Conservation (phyloP, 2,329 filamentous ascomycete genomes). For the Colletotrichum siamense region DNA sequence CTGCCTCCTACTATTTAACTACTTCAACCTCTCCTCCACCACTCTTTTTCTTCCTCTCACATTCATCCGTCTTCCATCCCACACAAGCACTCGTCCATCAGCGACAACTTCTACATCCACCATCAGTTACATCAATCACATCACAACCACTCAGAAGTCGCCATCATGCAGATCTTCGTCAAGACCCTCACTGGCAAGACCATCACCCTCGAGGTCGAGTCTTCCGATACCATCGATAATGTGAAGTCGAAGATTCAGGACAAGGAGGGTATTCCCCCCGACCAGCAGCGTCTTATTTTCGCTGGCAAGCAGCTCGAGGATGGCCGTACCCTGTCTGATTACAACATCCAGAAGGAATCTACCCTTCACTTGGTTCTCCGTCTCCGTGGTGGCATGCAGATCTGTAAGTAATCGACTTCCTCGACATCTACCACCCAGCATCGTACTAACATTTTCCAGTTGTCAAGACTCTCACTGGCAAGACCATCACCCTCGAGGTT, state of each 20-base stretch:
- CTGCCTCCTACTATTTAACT: constrained; percentile 5
- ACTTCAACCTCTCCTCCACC: neutral
- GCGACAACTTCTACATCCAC: neutral
- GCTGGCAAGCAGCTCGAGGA: constrained; percentile 60
- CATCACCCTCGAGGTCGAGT: constrained; percentile 82
- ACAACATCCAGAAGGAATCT: constrained; percentile 67
- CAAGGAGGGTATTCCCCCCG: constrained; percentile 87
- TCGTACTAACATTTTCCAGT: constrained; percentile 33
- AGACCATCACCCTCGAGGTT: constrained; percentile 92
- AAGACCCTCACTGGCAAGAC: constrained; percentile 96
- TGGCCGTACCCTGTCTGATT: constrained; percentile 58
- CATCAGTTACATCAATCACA: constrained; percentile 17
- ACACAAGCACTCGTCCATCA: neutral
- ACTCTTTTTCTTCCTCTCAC: neutral
- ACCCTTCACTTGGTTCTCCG: constrained; percentile 79
- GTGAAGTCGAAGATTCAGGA: constrained; percentile 92
- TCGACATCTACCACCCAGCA: accelerated
- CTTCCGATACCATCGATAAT: constrained; percentile 82
- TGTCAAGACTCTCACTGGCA: constrained; percentile 87
- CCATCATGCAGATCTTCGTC: constrained; percentile 95
- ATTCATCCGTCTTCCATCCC: constrained; percentile 11
- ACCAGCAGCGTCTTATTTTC: constrained; percentile 86
- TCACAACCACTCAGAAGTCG: constrained; percentile 31
- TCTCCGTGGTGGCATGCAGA: constrained; percentile 70
- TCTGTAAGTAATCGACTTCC: constrained; percentile 44